A percentile compares a stretch with the other conserved stretches of the same genome.
phyloP scores from a whole-genome alignment of 2,329 filamentous ascomycete species.

The Penicillium sp. region DNA sequence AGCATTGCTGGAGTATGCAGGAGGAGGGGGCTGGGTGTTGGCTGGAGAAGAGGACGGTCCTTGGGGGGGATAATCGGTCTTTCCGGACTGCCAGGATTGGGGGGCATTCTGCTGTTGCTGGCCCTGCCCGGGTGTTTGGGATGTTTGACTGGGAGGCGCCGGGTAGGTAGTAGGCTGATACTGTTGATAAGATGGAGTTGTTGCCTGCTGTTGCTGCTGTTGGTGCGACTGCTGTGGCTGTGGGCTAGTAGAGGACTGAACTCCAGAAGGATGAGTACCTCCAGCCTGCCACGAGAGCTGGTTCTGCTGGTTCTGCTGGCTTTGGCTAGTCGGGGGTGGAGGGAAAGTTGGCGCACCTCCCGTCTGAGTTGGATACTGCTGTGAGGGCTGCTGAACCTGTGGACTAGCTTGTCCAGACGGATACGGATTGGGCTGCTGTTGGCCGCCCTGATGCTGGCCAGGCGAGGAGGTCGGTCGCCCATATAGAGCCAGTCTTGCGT shows the following conservation, averaged over 20 bases:
- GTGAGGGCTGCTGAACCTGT: slow-evolving; percentile 16
- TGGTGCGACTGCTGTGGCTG: slow-evolving; percentile 11
- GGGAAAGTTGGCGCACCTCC: background rate
- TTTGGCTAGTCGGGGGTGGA: slow-evolving; percentile 2
- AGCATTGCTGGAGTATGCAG: slow-evolving; percentile 7
- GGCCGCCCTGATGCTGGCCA: slow-evolving; percentile 9
- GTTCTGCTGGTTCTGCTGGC: slow-evolving; percentile 7
- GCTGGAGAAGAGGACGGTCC: background rate
- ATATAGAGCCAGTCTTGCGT: slow-evolving; percentile 40
- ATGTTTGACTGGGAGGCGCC: background rate
- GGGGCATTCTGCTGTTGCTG: slow-evolving; percentile 9
- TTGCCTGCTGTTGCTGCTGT: slow-evolving; percentile 4
- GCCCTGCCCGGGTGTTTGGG: background rate
- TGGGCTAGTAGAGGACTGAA: slow-evolving; percentile 6
- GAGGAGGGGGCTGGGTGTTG: slow-evolving; percentile 4
- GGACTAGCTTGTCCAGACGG: slow-evolving; percentile 16
- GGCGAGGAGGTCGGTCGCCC: slow-evolving; percentile 31
- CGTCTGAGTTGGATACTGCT: slow-evolving; percentile 10
- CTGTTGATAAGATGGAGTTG: slow-evolving; percentile 4
- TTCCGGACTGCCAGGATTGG: slow-evolving; percentile 3
- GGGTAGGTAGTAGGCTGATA: background rate
- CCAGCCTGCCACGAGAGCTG: slow-evolving; percentile 9
- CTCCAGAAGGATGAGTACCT: slow-evolving; percentile 2
- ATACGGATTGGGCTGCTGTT: slow-evolving; percentile 12
- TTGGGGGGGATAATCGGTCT: slow-evolving; percentile 8